These are phyloP conservation scores for Colletotrichum sp. DNA, from an alignment of 2,329 filamentous ascomycete genomes.

Conservation along the genomic window DNA sequence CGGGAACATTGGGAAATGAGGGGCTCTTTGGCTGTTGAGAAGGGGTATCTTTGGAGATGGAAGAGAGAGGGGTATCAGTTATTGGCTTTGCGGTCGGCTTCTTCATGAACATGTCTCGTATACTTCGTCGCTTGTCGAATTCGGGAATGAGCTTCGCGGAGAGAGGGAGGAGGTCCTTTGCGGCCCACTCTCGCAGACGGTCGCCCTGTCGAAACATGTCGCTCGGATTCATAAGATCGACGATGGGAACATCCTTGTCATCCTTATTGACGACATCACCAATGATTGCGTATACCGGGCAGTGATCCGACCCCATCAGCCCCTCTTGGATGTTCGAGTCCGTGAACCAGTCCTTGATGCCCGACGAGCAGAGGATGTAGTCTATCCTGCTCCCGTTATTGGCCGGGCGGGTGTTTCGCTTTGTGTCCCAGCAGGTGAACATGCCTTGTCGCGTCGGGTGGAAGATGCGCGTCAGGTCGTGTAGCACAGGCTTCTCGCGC, in stretches of 20 bases:
- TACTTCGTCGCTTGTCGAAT: slow-evolving; percentile 83
- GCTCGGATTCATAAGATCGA: slow-evolving; percentile 79
- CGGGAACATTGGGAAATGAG: not conserved
- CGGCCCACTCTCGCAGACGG: slow-evolving; percentile 69
- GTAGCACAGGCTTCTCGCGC: slow-evolving; percentile 74
- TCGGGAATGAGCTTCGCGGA: slow-evolving; percentile 88
- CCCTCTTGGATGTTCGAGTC: slow-evolving; percentile 91
- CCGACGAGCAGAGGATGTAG: slow-evolving; percentile 83
- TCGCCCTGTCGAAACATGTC: slow-evolving; percentile 73
- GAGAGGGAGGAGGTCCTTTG: slow-evolving; percentile 71
- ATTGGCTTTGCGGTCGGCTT: slow-evolving; percentile 42
- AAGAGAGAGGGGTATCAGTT: not conserved
- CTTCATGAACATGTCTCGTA: slow-evolving; percentile 89
- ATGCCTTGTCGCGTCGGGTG: slow-evolving; percentile 80
- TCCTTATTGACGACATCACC: slow-evolving; percentile 64
- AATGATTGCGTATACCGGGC: slow-evolving; percentile 83
- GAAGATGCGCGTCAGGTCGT: slow-evolving; percentile 84
- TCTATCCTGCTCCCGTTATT: slow-evolving; percentile 95
- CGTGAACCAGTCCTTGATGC: slow-evolving; percentile 80
- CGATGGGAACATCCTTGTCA: slow-evolving; percentile 56
- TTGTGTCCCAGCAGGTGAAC: slow-evolving; percentile 98
- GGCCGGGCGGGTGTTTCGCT: slow-evolving; percentile 91
- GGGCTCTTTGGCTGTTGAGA: not conserved
- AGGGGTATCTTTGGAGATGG: not conserved
- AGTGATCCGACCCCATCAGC: slow-evolving; percentile 94